Evolutionary conservation across 1,284 basidiomycete species (phyloP).

Genomic region (Golubevia pallescens): DNA sequence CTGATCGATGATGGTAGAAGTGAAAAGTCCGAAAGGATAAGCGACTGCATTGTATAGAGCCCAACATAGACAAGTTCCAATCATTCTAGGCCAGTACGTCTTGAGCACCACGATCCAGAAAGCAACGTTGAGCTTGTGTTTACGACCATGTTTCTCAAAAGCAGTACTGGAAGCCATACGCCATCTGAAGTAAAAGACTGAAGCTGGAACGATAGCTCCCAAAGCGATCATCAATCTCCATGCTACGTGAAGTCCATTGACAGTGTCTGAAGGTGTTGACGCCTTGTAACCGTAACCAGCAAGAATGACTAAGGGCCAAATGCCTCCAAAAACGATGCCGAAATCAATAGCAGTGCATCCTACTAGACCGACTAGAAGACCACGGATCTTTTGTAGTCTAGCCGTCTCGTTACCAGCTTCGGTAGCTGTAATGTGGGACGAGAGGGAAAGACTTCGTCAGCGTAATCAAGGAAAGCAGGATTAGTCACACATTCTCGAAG

Average conservation of each 20-base stretch:
- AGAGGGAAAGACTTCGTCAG: no score
- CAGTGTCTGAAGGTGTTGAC: slow-evolving; percentile 11
- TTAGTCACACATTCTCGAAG: no score
- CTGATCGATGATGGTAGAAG: neutral
- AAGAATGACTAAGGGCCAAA: slow-evolving; percentile 26
- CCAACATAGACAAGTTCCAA: neutral
- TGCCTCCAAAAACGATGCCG: slow-evolving; percentile 21
- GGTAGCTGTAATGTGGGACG: slow-evolving; percentile 2
- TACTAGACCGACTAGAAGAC: slow-evolving; percentile 9
- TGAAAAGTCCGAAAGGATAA: neutral
- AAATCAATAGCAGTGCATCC: slow-evolving; percentile 12
- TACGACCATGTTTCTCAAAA: slow-evolving; percentile 41
- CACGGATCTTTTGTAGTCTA: slow-evolving; percentile 4
- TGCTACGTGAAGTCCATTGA: slow-evolving; percentile 1
- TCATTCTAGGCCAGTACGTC: neutral
- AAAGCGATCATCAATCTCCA: slow-evolving; percentile 45
- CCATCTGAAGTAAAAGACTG: slow-evolving; percentile 48
- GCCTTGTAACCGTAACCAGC: slow-evolving; percentile 21
- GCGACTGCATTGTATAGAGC: neutral
- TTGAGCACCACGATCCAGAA: neutral
- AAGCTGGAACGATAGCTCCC: slow-evolving; percentile 36
- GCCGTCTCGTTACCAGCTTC: slow-evolving; percentile 14
- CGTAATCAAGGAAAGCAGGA: no score
- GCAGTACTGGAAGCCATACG: slow-evolving; percentile 44
- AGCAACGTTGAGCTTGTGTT: slow-evolving; percentile 6